phyloP scores from a whole-genome alignment of 176 grass and related monocot genomes.

The Eragrostis nindensis region DNA sequence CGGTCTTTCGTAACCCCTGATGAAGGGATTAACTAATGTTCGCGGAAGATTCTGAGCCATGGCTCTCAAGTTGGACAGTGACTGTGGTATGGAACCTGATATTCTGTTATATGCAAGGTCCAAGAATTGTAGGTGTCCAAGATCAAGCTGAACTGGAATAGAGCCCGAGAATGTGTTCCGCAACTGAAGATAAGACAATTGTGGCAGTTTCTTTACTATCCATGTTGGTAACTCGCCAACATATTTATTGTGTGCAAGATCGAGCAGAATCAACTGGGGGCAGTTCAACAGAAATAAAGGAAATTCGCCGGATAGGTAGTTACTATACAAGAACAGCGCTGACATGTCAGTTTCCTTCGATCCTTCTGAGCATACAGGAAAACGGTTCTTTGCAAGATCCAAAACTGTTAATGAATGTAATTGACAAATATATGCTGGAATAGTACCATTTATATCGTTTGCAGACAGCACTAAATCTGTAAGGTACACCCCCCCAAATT shows the following conservation, averaged over 20 bases:
- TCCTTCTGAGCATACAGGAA: background rate
- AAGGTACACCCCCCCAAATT: background rate
- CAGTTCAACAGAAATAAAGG: background rate
- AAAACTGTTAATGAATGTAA: background rate
- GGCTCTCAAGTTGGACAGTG: background rate
- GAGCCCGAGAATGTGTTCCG: conserved; percentile 8
- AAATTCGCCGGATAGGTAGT: conserved; percentile 19
- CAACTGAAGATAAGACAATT: background rate
- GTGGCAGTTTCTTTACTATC: background rate
- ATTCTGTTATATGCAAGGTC: conserved; percentile 13
- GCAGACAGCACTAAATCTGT: background rate
- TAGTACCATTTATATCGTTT: conserved; percentile 32
- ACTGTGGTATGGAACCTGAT: background rate
- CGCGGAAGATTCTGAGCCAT: background rate
- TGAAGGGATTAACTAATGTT: background rate
- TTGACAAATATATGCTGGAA: conserved; percentile 27
- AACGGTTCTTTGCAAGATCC: background rate
- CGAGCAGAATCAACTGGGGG: background rate
- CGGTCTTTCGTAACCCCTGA: background rate
- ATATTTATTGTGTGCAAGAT: conserved; percentile 21
- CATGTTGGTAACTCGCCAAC: conserved; percentile 28
- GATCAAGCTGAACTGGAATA: conserved; percentile 31
- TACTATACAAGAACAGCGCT: conserved; percentile 3
- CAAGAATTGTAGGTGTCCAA: background rate
- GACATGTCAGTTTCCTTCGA: background rate